These are phyloP conservation scores for Eustoma russellianum DNA, from an alignment of 257 asterid genomes.

Conservation along the genomic window DNA sequence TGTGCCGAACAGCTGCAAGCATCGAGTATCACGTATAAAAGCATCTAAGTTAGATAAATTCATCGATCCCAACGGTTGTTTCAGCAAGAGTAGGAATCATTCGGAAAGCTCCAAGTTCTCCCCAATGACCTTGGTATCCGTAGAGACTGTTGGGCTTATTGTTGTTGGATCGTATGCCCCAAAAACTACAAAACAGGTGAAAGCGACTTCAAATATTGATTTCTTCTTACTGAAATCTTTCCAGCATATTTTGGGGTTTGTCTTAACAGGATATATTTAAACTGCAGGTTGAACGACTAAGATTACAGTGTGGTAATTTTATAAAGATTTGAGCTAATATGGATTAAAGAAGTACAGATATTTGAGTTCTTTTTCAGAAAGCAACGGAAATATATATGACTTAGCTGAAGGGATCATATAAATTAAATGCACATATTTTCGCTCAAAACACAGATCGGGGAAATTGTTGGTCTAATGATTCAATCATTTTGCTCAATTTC, in stretches of 20 bases:
- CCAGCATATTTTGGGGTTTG: slow-evolving; percentile 5
- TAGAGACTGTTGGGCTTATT: slow-evolving; percentile 68
- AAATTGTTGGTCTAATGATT: not conserved
- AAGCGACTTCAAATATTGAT: slow-evolving; percentile 11
- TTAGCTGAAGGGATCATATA: not conserved
- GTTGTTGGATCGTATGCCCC: slow-evolving; percentile 97
- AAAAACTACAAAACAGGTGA: slow-evolving; percentile 93
- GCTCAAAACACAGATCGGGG: not conserved
- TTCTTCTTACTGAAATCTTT: slow-evolving; percentile 3
- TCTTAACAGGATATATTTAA: slow-evolving; percentile 11
- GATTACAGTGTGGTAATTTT: slow-evolving; percentile 52
- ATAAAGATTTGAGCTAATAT: slow-evolving; percentile 69
- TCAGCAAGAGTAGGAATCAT: slow-evolving; percentile 86
- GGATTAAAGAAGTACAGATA: not conserved
- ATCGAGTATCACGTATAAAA: no score
- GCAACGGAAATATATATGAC: not conserved
- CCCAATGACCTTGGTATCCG: slow-evolving; percentile 59
- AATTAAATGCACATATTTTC: not conserved
- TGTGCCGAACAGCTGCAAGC: slow-evolving; percentile 99
- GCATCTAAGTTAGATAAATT: no score
- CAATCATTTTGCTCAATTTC: slow-evolving; percentile 7
- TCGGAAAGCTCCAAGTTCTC: slow-evolving; percentile 61
- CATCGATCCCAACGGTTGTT: no score
- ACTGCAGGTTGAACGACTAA: slow-evolving; percentile 78
- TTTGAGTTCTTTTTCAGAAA: not conserved